A percentile compares a stretch with the other conserved stretches of the same genome.
These are phyloP conservation scores for Phytophthora quininea DNA, from an alignment of 352 stramenopile species.

Conservation along the genomic window DNA sequence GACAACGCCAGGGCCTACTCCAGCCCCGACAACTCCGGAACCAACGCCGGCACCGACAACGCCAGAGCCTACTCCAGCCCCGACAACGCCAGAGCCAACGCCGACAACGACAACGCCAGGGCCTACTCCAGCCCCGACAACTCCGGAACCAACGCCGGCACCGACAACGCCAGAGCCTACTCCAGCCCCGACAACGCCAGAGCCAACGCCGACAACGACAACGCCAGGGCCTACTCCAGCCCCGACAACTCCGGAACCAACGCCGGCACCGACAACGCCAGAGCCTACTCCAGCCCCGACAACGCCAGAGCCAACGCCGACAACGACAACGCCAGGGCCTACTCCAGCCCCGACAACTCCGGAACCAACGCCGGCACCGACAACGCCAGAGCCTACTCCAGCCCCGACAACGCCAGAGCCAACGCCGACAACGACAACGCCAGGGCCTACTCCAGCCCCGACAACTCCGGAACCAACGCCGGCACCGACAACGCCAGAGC, in stretches of 20 bases:
- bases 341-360: too few species aligned
- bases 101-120: neutral
- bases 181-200: neutral
- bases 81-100: conserved; percentile 8
- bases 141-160: neutral
- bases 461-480: too few species aligned
- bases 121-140: too few species aligned
- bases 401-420: too few species aligned
- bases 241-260: too few species aligned
- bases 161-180: conserved; percentile 3
- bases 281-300: conserved; percentile 1
- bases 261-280: conserved; percentile 1
- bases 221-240: neutral
- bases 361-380: too few species aligned
- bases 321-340: conserved; percentile 1
- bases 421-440: too few species aligned
- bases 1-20: neutral
- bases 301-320: conserved; percentile 12
- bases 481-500: too few species aligned
- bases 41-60: conserved; percentile 4
- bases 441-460: too few species aligned
- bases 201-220: neutral
- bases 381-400: too few species aligned
- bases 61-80: neutral
- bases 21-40: neutral